A percentile compares a stretch with the other conserved stretches of the same genome.
Conservation (phyloP, 164 flowering plant genomes). For the Aristolochia californica region DNA sequence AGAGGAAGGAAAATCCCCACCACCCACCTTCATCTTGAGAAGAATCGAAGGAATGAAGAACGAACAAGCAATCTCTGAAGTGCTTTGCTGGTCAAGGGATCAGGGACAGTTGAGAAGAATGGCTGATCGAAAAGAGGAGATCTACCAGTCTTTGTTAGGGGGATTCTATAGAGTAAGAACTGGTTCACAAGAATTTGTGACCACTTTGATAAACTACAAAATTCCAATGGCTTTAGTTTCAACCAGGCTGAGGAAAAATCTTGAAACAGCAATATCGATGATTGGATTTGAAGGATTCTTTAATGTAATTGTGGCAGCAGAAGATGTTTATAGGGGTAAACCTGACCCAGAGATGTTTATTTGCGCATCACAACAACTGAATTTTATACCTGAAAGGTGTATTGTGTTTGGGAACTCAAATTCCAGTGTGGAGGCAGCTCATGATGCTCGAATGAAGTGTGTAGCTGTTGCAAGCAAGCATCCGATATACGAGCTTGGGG, state of each 20-base stretch:
- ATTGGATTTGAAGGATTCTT: constrained; percentile 64
- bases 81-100: constrained; percentile 95
- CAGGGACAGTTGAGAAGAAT: constrained; percentile 51
- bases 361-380: constrained; percentile 75
- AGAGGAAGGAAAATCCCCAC: constrained; percentile 90
- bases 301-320: constrained; percentile 68
- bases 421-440: constrained; percentile 89
- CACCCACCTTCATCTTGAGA: constrained; percentile 54
- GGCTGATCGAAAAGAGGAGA: constrained; percentile 76
- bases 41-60: constrained; percentile 96
- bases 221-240: constrained; percentile 93
- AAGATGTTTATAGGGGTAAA: constrained; percentile 89
- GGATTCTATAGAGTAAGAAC: constrained; percentile 54
- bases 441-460: constrained; percentile 92
- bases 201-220: constrained; percentile 60
- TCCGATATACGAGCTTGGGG: constrained; percentile 82
- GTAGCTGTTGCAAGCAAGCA: constrained; percentile 96
- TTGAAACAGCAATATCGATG: constrained; percentile 53
- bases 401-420: constrained; percentile 96
- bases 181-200: constrained; percentile 80
- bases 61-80: constrained; percentile 92
- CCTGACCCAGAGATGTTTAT: constrained; percentile 98
- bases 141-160: constrained; percentile 64
- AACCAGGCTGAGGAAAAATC: constrained; percentile 56
- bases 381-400: constrained; percentile 81